These are phyloP conservation scores for Bipolaris victoriae DNA, from an alignment of 2,329 filamentous ascomycete genomes.

Conservation along the genomic window DNA sequence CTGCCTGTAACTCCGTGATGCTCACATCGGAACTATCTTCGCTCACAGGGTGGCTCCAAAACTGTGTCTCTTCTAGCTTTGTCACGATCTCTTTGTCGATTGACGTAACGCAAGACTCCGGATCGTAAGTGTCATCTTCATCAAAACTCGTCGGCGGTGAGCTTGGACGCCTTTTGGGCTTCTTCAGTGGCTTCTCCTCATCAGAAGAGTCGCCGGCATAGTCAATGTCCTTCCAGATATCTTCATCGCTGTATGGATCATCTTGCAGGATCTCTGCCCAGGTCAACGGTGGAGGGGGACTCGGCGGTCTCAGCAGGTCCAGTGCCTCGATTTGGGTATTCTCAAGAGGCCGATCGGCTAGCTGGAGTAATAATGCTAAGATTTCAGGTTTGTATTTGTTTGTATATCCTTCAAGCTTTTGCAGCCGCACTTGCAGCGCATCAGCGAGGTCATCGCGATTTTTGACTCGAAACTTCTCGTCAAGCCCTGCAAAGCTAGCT, in stretches of 20 bases:
- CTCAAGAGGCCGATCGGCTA: constrained; percentile 79
- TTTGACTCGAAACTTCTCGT: constrained; percentile 84
- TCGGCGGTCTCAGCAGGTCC: constrained; percentile 59
- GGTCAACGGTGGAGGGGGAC: constrained; percentile 61
- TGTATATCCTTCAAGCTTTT: constrained; percentile 61
- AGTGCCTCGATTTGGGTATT: constrained; percentile 71
- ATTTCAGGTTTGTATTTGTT: constrained; percentile 79
- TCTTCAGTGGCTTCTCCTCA: constrained; percentile 56
- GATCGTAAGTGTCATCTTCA: constrained; percentile 47
- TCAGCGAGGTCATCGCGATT: constrained; percentile 81
- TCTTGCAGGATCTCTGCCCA: constrained; percentile 83
- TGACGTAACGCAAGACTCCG: constrained; percentile 41
- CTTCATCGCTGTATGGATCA: constrained; percentile 73
- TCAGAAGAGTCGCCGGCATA: constrained; percentile 70
- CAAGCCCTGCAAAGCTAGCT: constrained; percentile 58
- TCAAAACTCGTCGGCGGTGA: constrained; percentile 48
- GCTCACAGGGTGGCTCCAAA: constrained; percentile 50
- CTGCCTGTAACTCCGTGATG: constrained; percentile 73
- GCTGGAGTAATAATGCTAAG: constrained; percentile 76
- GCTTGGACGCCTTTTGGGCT: constrained; percentile 21
- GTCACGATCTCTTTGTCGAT: constrained; percentile 40
- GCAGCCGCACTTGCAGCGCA: constrained; percentile 64
- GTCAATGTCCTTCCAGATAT: constrained; percentile 73
- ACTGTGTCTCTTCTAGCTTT: constrained; percentile 54
- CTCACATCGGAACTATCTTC: constrained; percentile 26